phyloP scores from a whole-genome alignment of 139 green algal genomes.

The Chlamydomonas sphaeroides region DNA sequence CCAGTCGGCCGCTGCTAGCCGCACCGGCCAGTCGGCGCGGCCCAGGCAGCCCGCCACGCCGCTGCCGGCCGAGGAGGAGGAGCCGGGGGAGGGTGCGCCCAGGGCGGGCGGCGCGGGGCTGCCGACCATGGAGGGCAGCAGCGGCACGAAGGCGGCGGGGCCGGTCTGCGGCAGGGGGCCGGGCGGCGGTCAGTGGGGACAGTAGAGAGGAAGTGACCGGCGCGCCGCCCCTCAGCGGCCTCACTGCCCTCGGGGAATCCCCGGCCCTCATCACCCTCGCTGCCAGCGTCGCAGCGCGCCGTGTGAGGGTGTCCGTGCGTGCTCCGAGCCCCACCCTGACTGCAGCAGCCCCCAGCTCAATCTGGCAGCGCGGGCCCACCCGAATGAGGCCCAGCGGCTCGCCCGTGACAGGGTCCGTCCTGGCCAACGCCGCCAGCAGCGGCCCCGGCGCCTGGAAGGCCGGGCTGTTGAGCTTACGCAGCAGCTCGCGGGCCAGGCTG shows the following conservation, averaged over 20 bases:
- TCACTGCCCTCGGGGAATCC: too few species aligned
- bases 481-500: slow-evolving; percentile 41
- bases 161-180: slow-evolving; percentile 48
- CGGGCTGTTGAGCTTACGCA: slow-evolving; percentile 44
- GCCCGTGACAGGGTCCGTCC: slow-evolving; percentile 6
- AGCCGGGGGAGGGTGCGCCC: background rate
- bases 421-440: slow-evolving; percentile 51
- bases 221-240: too few species aligned
- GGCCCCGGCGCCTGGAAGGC: slow-evolving; percentile 45
- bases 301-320: too few species aligned
- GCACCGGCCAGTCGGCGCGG: slow-evolving; percentile 50
- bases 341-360: too few species aligned
- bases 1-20: slow-evolving; percentile 55
- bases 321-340: too few species aligned
- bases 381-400: slow-evolving; percentile 47
- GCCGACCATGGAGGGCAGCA: slow-evolving; percentile 47
- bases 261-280: too few species aligned
- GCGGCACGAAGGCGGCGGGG: slow-evolving; percentile 44
- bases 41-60: slow-evolving; percentile 42
- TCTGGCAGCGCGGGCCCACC: slow-evolving; percentile 36
- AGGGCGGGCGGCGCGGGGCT: background rate
- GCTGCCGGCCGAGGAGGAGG: slow-evolving; percentile 10
- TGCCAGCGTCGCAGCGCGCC: too few species aligned
- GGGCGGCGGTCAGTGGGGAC: too few species aligned
- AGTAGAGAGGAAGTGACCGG: too few species aligned